A percentile compares a stretch with the other conserved stretches of the same genome.
Evolutionary conservation across 108 stramenopile species (phyloP).

Genomic region (Parietichytrium sp.): DNA sequence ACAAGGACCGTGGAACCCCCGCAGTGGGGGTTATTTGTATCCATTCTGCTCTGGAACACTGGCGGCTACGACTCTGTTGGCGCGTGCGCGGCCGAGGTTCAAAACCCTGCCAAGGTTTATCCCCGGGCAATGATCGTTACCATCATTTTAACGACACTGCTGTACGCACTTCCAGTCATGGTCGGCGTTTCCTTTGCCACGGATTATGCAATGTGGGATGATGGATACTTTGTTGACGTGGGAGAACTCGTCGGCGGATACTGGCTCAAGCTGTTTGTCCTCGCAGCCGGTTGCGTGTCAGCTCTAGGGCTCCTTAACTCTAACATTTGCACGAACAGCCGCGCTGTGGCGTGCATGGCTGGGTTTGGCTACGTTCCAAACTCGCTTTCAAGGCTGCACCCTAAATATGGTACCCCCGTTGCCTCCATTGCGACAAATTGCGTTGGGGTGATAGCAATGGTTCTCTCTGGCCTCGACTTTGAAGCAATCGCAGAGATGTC

Average conservation of each 20-base stretch:
- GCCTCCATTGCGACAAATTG: background rate
- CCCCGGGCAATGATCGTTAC: constrained; percentile 24
- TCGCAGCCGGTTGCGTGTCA: constrained; percentile 14
- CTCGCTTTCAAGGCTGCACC: background rate
- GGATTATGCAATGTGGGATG: constrained; percentile 17
- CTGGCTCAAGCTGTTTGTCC: constrained; percentile 17
- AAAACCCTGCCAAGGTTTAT: background rate
- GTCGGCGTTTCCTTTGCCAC: constrained; percentile 28
- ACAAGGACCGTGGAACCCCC: background rate
- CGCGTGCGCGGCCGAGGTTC: constrained; percentile 16
- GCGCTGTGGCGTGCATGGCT: constrained; percentile 36
- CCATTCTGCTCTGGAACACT: constrained; percentile 24
- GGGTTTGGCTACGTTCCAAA: constrained; percentile 32
- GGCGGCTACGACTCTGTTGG: constrained; percentile 36
- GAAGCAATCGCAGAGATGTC: constrained; percentile 6
- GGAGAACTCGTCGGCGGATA: constrained; percentile 29
- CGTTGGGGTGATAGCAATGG: background rate
- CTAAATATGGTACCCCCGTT: constrained; percentile 11
- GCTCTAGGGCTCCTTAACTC: constrained; percentile 27
- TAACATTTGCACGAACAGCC: background rate
- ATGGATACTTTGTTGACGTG: constrained; percentile 3
- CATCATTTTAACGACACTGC: background rate
- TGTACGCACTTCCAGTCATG: constrained; percentile 23
- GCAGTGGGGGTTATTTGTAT: constrained; percentile 15
- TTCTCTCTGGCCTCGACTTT: constrained; percentile 14